Base-by-base conservation (phyloP, 2,329 filamentous ascomycete species). In the Colletotrichum siamense region DNA sequence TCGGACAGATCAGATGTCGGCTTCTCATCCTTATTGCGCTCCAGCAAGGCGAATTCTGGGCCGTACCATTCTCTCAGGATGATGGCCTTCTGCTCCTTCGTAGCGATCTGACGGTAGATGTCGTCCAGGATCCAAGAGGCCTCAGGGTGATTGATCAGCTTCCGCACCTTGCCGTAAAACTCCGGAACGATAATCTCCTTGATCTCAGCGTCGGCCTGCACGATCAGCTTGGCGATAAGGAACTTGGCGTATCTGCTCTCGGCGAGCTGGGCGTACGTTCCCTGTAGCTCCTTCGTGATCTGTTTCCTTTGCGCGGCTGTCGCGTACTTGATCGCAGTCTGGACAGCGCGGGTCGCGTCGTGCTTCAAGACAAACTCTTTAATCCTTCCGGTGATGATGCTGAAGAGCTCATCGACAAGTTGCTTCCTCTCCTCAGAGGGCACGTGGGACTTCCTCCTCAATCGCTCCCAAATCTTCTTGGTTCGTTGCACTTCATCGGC, bases 231-330 rank as follows among this genome's bases (percentile, higher is more conserved):
- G 79, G 95, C 97, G 77, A 99, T 95, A 81, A 99, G 86, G 85
- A 99, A 99, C 87, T 99, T 99, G 81, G 96, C 96, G 83, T 99
- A 99, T 85, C 94, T 95, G 87, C 96, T 98, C 89, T 99, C 96
- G 4, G 96, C 96, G 79, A 99, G 88, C 79, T 95, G 92, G 59
- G 92, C 91, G 84, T 98, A 98, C 79, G 94, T 94, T 22, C 96
- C 96, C 85, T 95, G 93, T 72, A 99, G 90, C 85, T 99, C 97
- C 75, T 89, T 89, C 10, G 96, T 95, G 81, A 99, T 98, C 87
- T 94, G 92, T 85, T 94, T 95, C 82, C 95, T 92, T 86, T 98
- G 96, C 77, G 95, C 94, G 71, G 92, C 89, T 62, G 94, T 98
- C 64, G 95, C 94, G 86, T 99, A 99, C 86, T 99, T 99, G 86